Evolutionary conservation across 805 yeast genomes (phyloP).

Genomic region (Lachancea mirantina): DNA sequence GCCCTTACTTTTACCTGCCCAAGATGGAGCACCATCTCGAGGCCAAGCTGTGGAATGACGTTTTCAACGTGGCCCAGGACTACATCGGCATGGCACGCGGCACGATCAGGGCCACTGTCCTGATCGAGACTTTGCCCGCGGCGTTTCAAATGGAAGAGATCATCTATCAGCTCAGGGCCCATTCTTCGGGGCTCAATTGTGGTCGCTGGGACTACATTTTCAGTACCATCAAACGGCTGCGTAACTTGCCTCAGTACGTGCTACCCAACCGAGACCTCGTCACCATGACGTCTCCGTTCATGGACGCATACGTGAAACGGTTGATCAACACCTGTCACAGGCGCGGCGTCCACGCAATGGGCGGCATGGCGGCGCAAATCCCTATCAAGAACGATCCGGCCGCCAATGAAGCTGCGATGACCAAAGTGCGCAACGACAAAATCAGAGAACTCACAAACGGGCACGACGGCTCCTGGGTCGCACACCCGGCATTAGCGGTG

Average conservation of each 20-base stretch:
- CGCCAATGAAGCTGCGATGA: slow-evolving; percentile 60
- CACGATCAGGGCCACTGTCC: slow-evolving; percentile 71
- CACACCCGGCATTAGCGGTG: slow-evolving; percentile 75
- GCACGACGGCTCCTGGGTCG: slow-evolving; percentile 87
- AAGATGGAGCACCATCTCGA: slow-evolving; percentile 83
- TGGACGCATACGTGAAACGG: slow-evolving; percentile 69
- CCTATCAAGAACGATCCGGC: slow-evolving; percentile 67
- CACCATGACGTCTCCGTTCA: slow-evolving; percentile 74
- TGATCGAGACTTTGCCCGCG: slow-evolving; percentile 78
- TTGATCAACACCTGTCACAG: slow-evolving; percentile 68
- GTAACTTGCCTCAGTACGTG: slow-evolving; percentile 59
- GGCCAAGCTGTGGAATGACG: slow-evolving; percentile 78
- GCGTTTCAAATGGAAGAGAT: slow-evolving; percentile 86
- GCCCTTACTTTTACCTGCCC: slow-evolving; percentile 78
- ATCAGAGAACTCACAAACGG: slow-evolving; percentile 71
- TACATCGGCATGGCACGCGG: slow-evolving; percentile 62
- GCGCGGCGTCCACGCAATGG: slow-evolving; percentile 80
- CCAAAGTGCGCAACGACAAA: slow-evolving; percentile 67
- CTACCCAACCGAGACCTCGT: slow-evolving; percentile 77
- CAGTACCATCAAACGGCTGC: slow-evolving; percentile 67
- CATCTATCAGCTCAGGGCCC: slow-evolving; percentile 66
- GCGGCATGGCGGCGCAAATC: slow-evolving; percentile 87
- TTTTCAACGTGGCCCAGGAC: slow-evolving; percentile 71
- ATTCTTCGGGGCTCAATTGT: slow-evolving; percentile 75
- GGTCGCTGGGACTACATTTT: slow-evolving; percentile 89